Base-by-base conservation (phyloP, 1,284 basidiomycete genomes). In the Volvariella surrecta region DNA sequence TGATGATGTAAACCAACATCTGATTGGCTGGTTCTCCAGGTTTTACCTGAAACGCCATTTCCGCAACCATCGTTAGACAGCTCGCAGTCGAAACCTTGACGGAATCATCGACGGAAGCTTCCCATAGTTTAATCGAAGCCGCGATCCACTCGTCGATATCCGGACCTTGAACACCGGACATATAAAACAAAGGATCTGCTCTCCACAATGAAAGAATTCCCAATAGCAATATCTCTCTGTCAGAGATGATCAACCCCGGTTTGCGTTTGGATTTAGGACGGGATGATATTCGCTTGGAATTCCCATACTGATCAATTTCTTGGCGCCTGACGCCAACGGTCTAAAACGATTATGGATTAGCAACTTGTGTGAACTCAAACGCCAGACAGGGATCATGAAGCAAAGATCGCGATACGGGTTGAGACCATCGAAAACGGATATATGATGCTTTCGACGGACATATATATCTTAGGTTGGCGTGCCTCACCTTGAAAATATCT, bases 131-230 rank as follows among this genome's bases (percentile, higher is more conserved):
- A 28, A 74, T 61, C 24, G 64, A 58, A 34, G 65, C 58, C 20
- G 63, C 59, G 30, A 73, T 55, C 74, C 73, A 80, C 8, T 63
- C 58, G 0, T 64, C 56, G 31, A 73, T 58, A 9, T 72, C 66
- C 3, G 52, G 44, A 1, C 54, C 48, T 2, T 44, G 52, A 8
- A 63, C 53, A 2, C 55, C 54, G 11, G 57, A 60, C 41, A 74
- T 58, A 47, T 73, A 76, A 59, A 82, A 82, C 24, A 62, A 53
- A 1, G 73, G 64, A 43, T 73, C 69, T 2, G 70, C 58, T n/a
- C 82, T 73, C 75, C 79, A 86, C 11, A 89, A 61, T 0, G 81
- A 70, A 6, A 86, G 60, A 15, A 85, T 69, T 1, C 74, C 74
- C 3, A 88, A 65, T 11, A 85, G 62, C 7, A 89, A 63, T 8